Evolutionary conservation across 1,284 basidiomycete species (phyloP).

Genomic region (Ustilago xerochloae): DNA sequence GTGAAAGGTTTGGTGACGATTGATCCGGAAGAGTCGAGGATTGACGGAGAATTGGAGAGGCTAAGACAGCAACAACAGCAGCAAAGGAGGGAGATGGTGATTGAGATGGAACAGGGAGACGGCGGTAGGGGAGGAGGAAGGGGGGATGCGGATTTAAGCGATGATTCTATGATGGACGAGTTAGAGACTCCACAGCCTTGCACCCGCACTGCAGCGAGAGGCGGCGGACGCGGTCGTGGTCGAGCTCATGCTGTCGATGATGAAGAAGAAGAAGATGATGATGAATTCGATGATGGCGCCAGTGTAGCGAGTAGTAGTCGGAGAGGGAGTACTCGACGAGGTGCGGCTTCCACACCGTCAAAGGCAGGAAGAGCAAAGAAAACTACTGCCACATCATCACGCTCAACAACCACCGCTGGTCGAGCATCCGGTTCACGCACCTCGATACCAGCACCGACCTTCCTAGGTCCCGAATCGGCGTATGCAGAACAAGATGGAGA

Average conservation of each 20-base stretch:
- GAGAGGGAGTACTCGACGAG: constrained; percentile 5
- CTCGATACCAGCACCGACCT: constrained; percentile 21
- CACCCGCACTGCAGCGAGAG: background rate
- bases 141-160: constrained; percentile 19
- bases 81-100: constrained; percentile 26
- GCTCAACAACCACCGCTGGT: background rate
- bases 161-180: constrained; percentile 61
- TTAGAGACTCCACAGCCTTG: constrained; percentile 10
- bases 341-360: background rate
- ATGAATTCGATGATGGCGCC: constrained; percentile 12
- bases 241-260: constrained; percentile 4
- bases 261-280: constrained; percentile 19
- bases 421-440: constrained; percentile 3
- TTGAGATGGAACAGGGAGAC: constrained; percentile 12
- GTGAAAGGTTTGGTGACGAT: constrained; percentile 47
- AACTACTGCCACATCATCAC: constrained; percentile 3
- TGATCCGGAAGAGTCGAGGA: constrained; percentile 53
- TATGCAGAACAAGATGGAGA: constrained; percentile 32
- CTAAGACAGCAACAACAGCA: constrained; percentile 33
- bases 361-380: constrained; percentile 2
- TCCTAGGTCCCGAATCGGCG: constrained; percentile 37
- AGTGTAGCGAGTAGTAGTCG: constrained; percentile 19
- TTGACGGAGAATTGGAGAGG: constrained; percentile 47
- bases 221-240: constrained; percentile 2
- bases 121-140: constrained; percentile 1